Evolutionary conservation across 805 yeast species (phyloP).

Genomic region (Hanseniaspora thailandica): DNA sequence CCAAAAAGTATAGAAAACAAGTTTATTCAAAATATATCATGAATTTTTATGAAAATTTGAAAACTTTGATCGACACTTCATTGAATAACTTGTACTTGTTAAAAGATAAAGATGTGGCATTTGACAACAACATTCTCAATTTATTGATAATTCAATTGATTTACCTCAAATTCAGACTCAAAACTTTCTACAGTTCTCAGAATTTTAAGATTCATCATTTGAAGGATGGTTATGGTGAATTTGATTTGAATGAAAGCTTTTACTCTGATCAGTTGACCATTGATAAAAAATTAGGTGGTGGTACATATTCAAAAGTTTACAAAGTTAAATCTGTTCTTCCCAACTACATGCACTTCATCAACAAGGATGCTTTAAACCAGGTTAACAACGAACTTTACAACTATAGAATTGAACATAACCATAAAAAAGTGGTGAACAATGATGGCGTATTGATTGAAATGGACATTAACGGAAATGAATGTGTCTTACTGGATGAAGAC

Average conservation of each 20-base stretch:
- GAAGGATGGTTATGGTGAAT: constrained; percentile 63
- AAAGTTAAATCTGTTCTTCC: constrained; percentile 48
- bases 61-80: not conserved
- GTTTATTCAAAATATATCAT: not conserved
- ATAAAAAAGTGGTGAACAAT: not conserved
- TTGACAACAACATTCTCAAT: not conserved
- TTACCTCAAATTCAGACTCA: not conserved
- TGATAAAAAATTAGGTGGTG: constrained; percentile 66
- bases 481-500: not conserved
- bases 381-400: not conserved
- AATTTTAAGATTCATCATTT: constrained; percentile 2
- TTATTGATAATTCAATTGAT: constrained; percentile 5
- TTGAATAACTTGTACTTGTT: constrained; percentile 4
- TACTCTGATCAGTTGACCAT: constrained; percentile 58
- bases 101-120: not conserved
- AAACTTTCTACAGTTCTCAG: not conserved
- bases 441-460: not conserved
- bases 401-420: not conserved
- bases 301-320: constrained; percentile 84
- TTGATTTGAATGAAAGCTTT: constrained; percentile 45
- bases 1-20: not conserved
- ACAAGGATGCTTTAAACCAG: not conserved
- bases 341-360: constrained; percentile 20
- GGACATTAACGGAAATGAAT: constrained; percentile 4
- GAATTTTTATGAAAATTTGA: not conserved